Evolutionary conservation across 2,329 filamentous ascomycete species (phyloP), one percentile per base, ranked within the genome.

Genomic region (Clonostachys rosea): DNA sequence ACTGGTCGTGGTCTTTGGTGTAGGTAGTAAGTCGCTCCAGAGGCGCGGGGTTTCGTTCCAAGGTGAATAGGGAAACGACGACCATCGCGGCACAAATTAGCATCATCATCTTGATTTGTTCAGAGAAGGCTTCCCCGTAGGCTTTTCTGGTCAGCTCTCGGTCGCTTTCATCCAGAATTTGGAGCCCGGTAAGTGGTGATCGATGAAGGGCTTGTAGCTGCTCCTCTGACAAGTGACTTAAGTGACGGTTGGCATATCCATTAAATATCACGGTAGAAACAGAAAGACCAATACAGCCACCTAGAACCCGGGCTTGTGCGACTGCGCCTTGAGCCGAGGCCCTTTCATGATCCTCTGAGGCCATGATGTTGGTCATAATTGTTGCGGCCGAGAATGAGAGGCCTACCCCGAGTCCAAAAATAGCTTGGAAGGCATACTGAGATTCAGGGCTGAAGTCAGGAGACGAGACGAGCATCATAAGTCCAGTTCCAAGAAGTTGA

Each of bases 201-300:
- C 68, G 70, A 49, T 72, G 72, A 17, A 78, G 62, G 12, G 63
- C 59, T 9, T 61, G 59, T n/a, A 76, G 57, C 46, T 75, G 65
- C 11, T 57, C 50, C 5, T 58, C 46, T 11, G 64, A 65, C 47
- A 77, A 56, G 33, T 60, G 52, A 12, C 60, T 55, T 11, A 79
- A 61, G 35, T 66, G 58, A 30, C 54, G 52, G 41, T 70, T 65
- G 40, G 71, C 65, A 46, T 68, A 66, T 34, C 60, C 54, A 55
- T 80, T 79, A 59, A 82, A 76, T 11, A 84, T 68, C 13, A 81
- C 73, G n/a, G 76, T 82, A 52, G 80, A 81, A 20, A 76, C 59
- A 0, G 79, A 75, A 40, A 84, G 68, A 2, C 81, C 81, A 30
- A 84, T 68, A 36, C 76, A 76, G 4, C 81, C 81, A 2, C 81